phyloP scores from a whole-genome alignment of 805 yeast species.

The Isabelozyma pseudorhagii region DNA sequence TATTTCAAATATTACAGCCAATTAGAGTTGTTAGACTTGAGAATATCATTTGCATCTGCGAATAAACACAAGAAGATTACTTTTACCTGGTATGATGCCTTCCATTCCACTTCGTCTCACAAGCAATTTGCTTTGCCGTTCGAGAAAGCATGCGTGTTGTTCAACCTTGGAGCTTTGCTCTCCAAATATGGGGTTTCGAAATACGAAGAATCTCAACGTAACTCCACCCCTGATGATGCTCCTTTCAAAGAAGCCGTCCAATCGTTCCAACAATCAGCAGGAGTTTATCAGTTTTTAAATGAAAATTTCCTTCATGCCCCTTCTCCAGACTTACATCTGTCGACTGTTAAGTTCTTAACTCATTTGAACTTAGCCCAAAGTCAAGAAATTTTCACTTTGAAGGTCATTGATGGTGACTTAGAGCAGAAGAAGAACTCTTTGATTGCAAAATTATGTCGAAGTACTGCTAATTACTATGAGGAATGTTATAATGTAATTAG shows the following conservation, averaged over 20 bases:
- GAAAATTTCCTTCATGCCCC: slow-evolving; percentile 91
- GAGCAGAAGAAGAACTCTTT: slow-evolving; percentile 60
- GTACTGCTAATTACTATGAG: slow-evolving; percentile 56
- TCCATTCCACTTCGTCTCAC: slow-evolving; percentile 40
- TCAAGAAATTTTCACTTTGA: slow-evolving; percentile 76
- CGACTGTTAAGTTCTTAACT: slow-evolving; percentile 61
- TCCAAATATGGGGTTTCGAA: slow-evolving; percentile 45
- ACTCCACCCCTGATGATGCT: slow-evolving; percentile 26
- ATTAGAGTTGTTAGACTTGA: slow-evolving; percentile 71
- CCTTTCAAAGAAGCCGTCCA: slow-evolving; percentile 60
- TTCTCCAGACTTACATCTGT: slow-evolving; percentile 67
- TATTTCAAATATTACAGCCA: slow-evolving; percentile 75
- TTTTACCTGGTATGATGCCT: slow-evolving; percentile 83
- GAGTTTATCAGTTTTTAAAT: slow-evolving; percentile 65
- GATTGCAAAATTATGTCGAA: slow-evolving; percentile 69
- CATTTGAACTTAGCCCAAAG: slow-evolving; percentile 80
- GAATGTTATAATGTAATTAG: slow-evolving; percentile 46
- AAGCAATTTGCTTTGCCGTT: slow-evolving; percentile 81
- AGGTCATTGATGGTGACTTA: slow-evolving; percentile 50
- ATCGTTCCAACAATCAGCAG: slow-evolving; percentile 71
- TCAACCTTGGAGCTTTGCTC: slow-evolving; percentile 68
- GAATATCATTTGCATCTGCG: slow-evolving; percentile 67
- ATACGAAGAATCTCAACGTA: slow-evolving; percentile 21
- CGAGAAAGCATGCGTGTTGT: slow-evolving; percentile 83
- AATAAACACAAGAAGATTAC: slow-evolving; percentile 41